Evolutionary conservation across 2,329 filamentous ascomycete genomes (phyloP), one percentile per base, ranked within the genome.

Genomic region (Gnomoniopsis sp.): DNA sequence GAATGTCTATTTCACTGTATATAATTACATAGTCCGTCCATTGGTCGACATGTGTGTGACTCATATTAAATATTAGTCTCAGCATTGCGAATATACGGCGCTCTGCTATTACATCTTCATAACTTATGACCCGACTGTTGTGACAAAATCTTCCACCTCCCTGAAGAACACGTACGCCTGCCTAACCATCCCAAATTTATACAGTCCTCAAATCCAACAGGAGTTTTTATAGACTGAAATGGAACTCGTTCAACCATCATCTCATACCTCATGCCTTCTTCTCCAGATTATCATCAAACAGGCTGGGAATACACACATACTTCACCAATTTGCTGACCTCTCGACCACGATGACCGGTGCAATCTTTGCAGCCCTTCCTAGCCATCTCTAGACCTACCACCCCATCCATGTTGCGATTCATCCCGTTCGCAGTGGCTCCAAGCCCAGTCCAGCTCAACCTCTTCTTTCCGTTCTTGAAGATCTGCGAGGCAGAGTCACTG

Each of bases 361-460:
- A 71, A 17, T 67, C 66, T 33, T 67, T 67, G 64, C 72, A 74
- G 4, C 68, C 65, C 36, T 66, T 67, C 21, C 72, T 67, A n/a
- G 66, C 68, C 59, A 69, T 67, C 65, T 73, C 71, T 4, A 74
- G 67, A 1, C 71, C 72, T 14, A 69, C 64, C 23, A 74, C 67
- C 0, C 72, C 72, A 11, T 70, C 68, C 50, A 67, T 71, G 51
- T 69, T 67, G 22, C 70, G 67, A 19, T 68, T 69, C 58, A 62
- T 63, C 23, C 60, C 65, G 41, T 63, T 62, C 2, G 68, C 70
- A 3, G 71, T 70, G 26, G 71, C 69, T 0, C 72, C 74, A 6
- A 76, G 69, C 0, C 70, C 73, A 0, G 74, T 76, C 75, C 75
- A 77, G 66, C 74, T 77, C 15, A 72, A 67, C 10, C 74, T 68